A percentile compares a stretch with the other conserved stretches of the same genome.
These are phyloP conservation scores for Paxillus ammoniavirescens DNA, from an alignment of 768 basidiomycete genomes.

Conservation along the genomic window DNA sequence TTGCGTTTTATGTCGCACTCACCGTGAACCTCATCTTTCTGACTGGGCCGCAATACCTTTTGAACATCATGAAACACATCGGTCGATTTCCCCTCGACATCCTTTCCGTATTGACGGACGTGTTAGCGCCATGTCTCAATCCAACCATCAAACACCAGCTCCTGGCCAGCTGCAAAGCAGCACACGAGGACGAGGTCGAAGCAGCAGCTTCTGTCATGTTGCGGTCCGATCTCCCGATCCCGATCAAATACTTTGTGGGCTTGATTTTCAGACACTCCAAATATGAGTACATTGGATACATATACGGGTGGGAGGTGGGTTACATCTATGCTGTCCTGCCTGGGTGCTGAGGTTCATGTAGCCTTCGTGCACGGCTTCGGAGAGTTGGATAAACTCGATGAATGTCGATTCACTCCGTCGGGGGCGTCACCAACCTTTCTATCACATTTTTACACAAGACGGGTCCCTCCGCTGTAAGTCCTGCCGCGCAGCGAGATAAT, in stretches of 20 bases:
- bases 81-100: constrained; percentile 42
- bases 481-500: not conserved
- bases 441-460: constrained; percentile 35
- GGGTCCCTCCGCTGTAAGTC: constrained; percentile 39
- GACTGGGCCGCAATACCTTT: constrained; percentile 31
- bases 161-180: constrained; percentile 28
- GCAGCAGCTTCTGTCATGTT: constrained; percentile 23
- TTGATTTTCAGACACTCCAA: constrained; percentile 43
- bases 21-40: constrained; percentile 39
- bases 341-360: constrained; percentile 3
- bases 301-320: constrained; percentile 50
- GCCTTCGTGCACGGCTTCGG: constrained; percentile 38
- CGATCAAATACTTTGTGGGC: constrained; percentile 47
- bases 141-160: constrained; percentile 25
- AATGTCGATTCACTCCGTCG: constrained; percentile 36
- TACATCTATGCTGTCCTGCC: not conserved
- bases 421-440: constrained; percentile 52
- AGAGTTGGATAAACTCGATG: constrained; percentile 46
- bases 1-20: constrained; percentile 36
- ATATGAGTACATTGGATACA: constrained; percentile 42
- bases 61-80: constrained; percentile 32
- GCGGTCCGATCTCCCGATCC: constrained; percentile 22
- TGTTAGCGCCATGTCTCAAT: constrained; percentile 34
- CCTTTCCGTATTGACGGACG: constrained; percentile 39
- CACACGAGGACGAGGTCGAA: constrained; percentile 31